phyloP scores from a whole-genome alignment of 768 basidiomycete genomes.

The Hericium erinaceus region DNA sequence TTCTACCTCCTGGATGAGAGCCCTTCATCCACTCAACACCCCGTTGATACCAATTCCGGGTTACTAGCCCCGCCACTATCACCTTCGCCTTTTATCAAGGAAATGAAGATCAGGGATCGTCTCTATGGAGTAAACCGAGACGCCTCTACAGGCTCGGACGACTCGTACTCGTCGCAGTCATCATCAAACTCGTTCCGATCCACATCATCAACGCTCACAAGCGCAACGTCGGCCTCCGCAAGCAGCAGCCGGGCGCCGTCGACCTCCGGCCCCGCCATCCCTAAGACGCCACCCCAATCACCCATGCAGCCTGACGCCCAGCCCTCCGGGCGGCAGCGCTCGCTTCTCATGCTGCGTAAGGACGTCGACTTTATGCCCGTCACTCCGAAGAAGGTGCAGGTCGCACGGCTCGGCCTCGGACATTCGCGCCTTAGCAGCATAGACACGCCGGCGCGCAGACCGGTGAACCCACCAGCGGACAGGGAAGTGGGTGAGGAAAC shows the following conservation, averaged over 20 bases:
- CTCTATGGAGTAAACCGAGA: conserved; percentile 6
- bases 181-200: conserved; percentile 16
- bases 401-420: conserved; percentile 23
- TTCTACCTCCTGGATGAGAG: conserved; percentile 90
- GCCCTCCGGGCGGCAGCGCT: conserved; percentile 28
- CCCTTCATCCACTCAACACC: conserved; percentile 16
- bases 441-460: conserved; percentile 8
- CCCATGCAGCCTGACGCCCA: conserved; percentile 12
- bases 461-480: conserved; percentile 6
- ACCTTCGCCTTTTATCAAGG: conserved; percentile 19
- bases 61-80: conserved; percentile 33
- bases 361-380: conserved; percentile 68
- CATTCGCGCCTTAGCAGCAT: conserved; percentile 11
- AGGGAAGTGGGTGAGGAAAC: not conserved
- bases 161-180: conserved; percentile 9
- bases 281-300: conserved; percentile 5
- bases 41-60: conserved; percentile 18
- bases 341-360: conserved; percentile 56
- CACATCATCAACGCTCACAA: conserved; percentile 10
- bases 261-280: conserved; percentile 5
- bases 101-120: conserved; percentile 5
- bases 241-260: conserved; percentile 15
- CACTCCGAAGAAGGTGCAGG: conserved; percentile 53
- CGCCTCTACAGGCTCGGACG: conserved; percentile 15
- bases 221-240: conserved; percentile 25